Evolutionary conservation across 1,284 basidiomycete species (phyloP), one percentile per base, ranked within the genome.

Genomic region (Pseudozyma sp.): DNA sequence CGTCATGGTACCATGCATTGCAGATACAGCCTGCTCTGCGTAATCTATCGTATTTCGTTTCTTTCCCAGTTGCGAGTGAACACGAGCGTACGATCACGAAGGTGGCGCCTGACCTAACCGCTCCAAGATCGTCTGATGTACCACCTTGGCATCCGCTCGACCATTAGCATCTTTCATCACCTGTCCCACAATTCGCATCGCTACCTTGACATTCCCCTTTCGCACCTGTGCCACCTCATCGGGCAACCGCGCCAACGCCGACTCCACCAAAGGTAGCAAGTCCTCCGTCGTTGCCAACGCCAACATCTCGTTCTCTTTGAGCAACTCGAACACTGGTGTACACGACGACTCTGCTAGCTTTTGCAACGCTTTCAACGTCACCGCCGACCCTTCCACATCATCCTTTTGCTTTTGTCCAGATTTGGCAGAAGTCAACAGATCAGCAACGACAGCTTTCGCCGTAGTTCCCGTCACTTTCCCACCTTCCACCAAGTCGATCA

Each of bases 101-200:
- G 52, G n/a, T 31, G 59, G 6, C 1, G 58, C 19, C 38, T 67
- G 64, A 35, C 55, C 65, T 1, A 70, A 54, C 45, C 64, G 59
- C 38, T 71, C 42, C 38, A 76, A 36, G 34, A 76, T 71, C 18
- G 62, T 59, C 55, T 65, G 51, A 38, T 76, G 73, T 0, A 76
- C 73, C 13, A 76, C 42, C 47, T 62, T 76, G n/a, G 88, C 88
- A 79, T 97, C 91, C 19, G 91, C 93, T 38, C 90, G 88, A 5
- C 95, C 95, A 64, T 89, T 88, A 65, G 91, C 92, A 56, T 89
- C 85, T 85, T 91, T 92, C 94, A 98, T 97, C 21, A 96, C 92
- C 82, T 90, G 89, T 0, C 96, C 96, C 8, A 98, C 89, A 38
- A 99, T 88, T 69, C 92, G 91, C 87, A 94, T 94, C 44, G 97